Percentiles rank a stretch among this genome's conserved stretches.
phyloP scores from a whole-genome alignment of 2,329 filamentous ascomycete genomes.

The Pseudocercospora musae region DNA sequence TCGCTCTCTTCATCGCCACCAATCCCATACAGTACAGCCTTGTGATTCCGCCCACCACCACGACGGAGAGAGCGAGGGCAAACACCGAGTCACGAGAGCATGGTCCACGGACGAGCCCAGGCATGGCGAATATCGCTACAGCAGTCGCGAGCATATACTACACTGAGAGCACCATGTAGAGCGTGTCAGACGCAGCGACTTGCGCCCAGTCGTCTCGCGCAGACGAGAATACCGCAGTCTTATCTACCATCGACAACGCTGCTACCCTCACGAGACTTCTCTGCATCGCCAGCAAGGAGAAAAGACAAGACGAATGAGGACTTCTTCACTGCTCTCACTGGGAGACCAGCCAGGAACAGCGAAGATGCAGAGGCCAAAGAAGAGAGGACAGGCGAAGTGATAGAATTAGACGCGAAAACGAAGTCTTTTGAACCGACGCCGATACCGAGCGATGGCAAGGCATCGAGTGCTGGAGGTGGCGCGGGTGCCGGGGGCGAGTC shows the following conservation, averaged over 20 bases:
- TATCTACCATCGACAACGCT: slow-evolving; percentile 23
- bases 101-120: slow-evolving; percentile 63
- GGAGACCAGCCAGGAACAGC: slow-evolving; percentile 37
- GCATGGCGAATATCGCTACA: slow-evolving; percentile 60
- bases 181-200: slow-evolving; percentile 26
- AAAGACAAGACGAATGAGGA: slow-evolving; percentile 56
- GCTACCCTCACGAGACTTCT: slow-evolving; percentile 35
- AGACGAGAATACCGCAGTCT: slow-evolving; percentile 20
- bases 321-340: slow-evolving; percentile 29
- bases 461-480: slow-evolving; percentile 51
- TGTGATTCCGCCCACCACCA: background rate
- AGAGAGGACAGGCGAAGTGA: slow-evolving; percentile 12
- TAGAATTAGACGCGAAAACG: slow-evolving; percentile 43
- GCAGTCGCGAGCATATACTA: slow-evolving; percentile 31
- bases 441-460: slow-evolving; percentile 54
- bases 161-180: slow-evolving; percentile 27
- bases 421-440: slow-evolving; percentile 49
- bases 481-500: slow-evolving; percentile 40
- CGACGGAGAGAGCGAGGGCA: background rate
- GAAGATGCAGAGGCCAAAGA: slow-evolving; percentile 40
- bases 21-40: background rate
- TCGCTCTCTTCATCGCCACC: background rate
- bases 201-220: slow-evolving; percentile 15
- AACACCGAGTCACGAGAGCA: slow-evolving; percentile 40
- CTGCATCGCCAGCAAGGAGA: slow-evolving; percentile 45